Evolutionary conservation across 345 rosid species (phyloP).

Genomic region (Salix arbutifolia): DNA sequence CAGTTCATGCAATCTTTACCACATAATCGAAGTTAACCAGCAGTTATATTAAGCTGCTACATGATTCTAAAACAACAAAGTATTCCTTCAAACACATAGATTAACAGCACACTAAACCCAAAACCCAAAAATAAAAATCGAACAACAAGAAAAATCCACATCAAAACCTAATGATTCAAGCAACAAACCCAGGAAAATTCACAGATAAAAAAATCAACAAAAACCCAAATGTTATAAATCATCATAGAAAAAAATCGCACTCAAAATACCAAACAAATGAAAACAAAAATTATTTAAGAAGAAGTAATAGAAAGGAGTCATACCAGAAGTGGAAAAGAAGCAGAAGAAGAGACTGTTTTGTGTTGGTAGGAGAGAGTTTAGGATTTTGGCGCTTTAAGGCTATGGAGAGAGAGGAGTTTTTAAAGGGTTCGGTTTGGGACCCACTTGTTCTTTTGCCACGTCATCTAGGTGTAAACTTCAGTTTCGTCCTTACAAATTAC

Average conservation of each 20-base stretch:
- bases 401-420: slow-evolving; percentile 6
- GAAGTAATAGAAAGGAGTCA: slow-evolving; percentile 4
- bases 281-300: background rate
- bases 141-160: background rate
- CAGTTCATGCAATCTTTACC: background rate
- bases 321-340: slow-evolving; percentile 7
- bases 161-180: background rate
- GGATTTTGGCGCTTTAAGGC: slow-evolving; percentile 35
- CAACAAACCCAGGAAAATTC: background rate
- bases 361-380: background rate
- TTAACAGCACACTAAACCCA: background rate
- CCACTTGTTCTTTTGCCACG: background rate
- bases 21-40: background rate
- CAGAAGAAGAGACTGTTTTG: background rate
- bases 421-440: slow-evolving; percentile 45
- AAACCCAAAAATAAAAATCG: background rate
- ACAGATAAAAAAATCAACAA: background rate
- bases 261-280: background rate
- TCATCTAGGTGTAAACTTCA: no score
- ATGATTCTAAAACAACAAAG: background rate
- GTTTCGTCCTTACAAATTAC: no score
- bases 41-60: background rate
- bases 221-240: background rate
- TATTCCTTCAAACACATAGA: background rate
- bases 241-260: background rate